These are phyloP conservation scores for Calamus simplicifolius DNA, from an alignment of 176 grass and related monocot genomes.

Conservation along the genomic window DNA sequence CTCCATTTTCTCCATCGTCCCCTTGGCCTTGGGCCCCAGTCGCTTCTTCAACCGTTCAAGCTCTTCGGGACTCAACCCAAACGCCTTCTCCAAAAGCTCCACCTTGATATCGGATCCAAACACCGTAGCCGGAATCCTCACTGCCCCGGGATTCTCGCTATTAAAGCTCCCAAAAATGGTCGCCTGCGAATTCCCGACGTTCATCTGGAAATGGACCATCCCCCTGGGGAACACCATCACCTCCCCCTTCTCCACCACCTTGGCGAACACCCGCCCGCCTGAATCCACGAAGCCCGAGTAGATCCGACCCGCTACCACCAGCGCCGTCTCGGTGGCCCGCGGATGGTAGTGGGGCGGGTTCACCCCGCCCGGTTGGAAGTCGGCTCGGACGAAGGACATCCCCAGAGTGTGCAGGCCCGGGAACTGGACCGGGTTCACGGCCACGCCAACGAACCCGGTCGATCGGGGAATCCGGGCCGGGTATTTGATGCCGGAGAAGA, in stretches of 20 bases:
- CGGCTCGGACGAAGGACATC: conserved; percentile 68
- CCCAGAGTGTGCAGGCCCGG: conserved; percentile 72
- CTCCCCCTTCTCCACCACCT: conserved; percentile 56
- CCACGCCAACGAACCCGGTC: conserved; percentile 58
- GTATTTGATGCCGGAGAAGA: conserved; percentile 39
- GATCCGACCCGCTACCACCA: conserved; percentile 53
- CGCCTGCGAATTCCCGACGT: conserved; percentile 51
- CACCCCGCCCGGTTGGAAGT: conserved; percentile 50
- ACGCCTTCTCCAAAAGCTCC: conserved; percentile 54
- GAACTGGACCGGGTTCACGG: conserved; percentile 48
- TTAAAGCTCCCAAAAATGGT: conserved; percentile 60
- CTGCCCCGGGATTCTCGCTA: conserved; percentile 71
- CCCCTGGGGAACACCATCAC: conserved; percentile 74
- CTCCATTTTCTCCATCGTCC: no score
- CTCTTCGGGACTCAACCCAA: conserved; percentile 40
- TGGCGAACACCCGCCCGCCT: conserved; percentile 49
- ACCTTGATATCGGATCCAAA: conserved; percentile 61
- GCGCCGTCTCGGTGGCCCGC: conserved; percentile 70
- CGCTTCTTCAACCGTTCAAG: conserved; percentile 46
- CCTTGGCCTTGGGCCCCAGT: conserved; percentile 28
- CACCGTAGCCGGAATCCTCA: conserved; percentile 53
- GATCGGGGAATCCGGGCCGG: conserved; percentile 51
- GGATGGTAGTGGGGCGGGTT: conserved; percentile 85
- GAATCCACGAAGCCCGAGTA: conserved; percentile 75
- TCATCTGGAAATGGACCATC: conserved; percentile 85